phyloP scores from a whole-genome alignment of 1,139 yeast species.

The Nakaseomyces nivariensis region DNA sequence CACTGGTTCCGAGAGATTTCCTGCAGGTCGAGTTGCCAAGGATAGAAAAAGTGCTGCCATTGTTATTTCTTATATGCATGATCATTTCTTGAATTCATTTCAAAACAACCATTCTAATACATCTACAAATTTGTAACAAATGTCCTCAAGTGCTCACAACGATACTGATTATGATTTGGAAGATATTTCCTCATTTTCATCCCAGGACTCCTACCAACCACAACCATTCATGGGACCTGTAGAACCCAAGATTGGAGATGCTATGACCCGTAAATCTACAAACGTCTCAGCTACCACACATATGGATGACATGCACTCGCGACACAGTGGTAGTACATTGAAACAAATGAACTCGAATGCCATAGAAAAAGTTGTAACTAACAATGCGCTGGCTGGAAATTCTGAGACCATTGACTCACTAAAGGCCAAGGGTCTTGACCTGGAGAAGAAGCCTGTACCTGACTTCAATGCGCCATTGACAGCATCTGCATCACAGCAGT shows the following conservation, averaged over 20 bases:
- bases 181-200: conserved; percentile 22
- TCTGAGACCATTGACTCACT: conserved; percentile 23
- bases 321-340: conserved; percentile 13
- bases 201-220: conserved; percentile 22
- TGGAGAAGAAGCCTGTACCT: conserved; percentile 13
- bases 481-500: conserved; percentile 27
- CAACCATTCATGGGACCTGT: conserved; percentile 18
- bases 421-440: conserved; percentile 15
- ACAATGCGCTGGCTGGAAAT: conserved; percentile 16
- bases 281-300: conserved; percentile 2
- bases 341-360: conserved; percentile 12
- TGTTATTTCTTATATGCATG: too few species aligned
- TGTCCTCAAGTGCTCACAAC: neutral
- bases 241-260: neutral
- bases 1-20: neutral
- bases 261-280: conserved; percentile 3
- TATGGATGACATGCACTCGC: conserved; percentile 9
- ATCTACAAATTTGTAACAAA: neutral
- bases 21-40: too few species aligned
- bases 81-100: too few species aligned
- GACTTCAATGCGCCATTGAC: conserved; percentile 24
- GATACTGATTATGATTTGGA: conserved; percentile 13
- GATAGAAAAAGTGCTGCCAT: too few species aligned
- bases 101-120: too few species aligned
- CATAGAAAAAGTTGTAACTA: conserved; percentile 17